Evolutionary conservation across 108 stramenopile genomes (phyloP), one percentile per base, ranked within the genome.

Genomic region (Aureococcus anophagefferens): DNA sequence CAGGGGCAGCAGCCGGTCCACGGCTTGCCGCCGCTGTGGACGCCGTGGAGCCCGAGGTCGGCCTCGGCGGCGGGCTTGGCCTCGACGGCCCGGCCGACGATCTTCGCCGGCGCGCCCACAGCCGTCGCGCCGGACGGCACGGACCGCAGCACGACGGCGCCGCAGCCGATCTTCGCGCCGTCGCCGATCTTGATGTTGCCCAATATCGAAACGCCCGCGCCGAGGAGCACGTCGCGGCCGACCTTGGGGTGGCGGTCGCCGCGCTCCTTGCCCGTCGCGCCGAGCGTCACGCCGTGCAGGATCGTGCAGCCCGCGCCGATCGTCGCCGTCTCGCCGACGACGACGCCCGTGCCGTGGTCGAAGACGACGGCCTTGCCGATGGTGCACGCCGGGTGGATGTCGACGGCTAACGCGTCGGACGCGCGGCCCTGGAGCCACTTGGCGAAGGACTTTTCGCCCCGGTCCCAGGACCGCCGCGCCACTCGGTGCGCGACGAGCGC

Each of bases 341-440:
- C 86, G 21, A 87, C 62, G 3, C 86, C 86, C 13, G 85, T 80
- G 13, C 75, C 87, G 70, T 88, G 87, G 72, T 88, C 87, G 33
- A 88, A 66, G 73, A 88, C 79, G 25, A 87, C 72, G 17, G 84
- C 85, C 30, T 67, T 74, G 5, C 79, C 83, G 32, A 89, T 81
- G 37, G 62, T 35, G 31, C 84, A 79, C 21, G 84, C 87, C 9
- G 89, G 89, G 62, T 89, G 88, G 66, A 89, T 89, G 63, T 89
- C 88, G 30, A 88, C 86, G 69, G 86, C 87, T 75, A 92, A 93
- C 14, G 80, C 73, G 73, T 90, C 89, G 0, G 86, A 88, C 67
- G 80, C 81, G 71, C 91, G 88, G 30, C 84, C 86, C 74, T 95
- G 94, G 34, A 93, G 69, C 62, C 83, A 92, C 35, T 81, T 86